phyloP scores from a whole-genome alignment of 2,329 filamentous ascomycete species.

The Aspergillus sp. region DNA sequence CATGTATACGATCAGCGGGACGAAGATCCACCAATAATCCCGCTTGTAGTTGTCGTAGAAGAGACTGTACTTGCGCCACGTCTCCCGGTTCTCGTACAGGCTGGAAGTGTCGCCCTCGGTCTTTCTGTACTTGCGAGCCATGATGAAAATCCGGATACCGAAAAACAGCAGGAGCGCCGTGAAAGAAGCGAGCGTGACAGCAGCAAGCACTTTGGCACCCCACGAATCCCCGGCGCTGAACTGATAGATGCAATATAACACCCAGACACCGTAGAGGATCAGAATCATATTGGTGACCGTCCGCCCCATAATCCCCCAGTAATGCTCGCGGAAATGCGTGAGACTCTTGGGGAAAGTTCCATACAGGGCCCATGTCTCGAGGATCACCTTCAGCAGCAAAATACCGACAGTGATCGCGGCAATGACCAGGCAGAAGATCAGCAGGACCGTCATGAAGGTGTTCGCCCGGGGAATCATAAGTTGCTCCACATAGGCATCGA shows the following conservation, averaged over 20 bases:
- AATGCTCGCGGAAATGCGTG: conserved; percentile 81
- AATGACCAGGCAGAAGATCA: conserved; percentile 80
- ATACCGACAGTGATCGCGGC: conserved; percentile 77
- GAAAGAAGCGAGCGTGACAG: conserved; percentile 68
- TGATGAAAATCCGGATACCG: conserved; percentile 69
- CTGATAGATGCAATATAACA: conserved; percentile 90
- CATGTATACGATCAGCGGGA: conserved; percentile 81
- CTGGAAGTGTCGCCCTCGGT: conserved; percentile 61
- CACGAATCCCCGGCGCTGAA: conserved; percentile 90
- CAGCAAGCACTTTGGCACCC: conserved; percentile 79
- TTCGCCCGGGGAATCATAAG: conserved; percentile 78
- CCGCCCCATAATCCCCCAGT: conserved; percentile 86
- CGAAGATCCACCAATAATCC: conserved; percentile 93
- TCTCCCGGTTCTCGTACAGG: conserved; percentile 80
- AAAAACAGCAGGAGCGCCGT: conserved; percentile 76
- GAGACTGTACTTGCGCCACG: conserved; percentile 90
- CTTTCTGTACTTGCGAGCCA: conserved; percentile 65
- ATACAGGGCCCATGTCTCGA: conserved; percentile 86
- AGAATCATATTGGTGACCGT: conserved; percentile 85
- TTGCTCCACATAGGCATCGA: conserved; percentile 74
- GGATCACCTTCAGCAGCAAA: conserved; percentile 78
- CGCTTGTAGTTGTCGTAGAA: conserved; percentile 97
- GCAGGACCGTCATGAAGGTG: conserved; percentile 89
- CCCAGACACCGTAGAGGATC: conserved; percentile 89
- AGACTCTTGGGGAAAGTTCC: conserved; percentile 74